Base-by-base conservation (phyloP, 176 grass and related monocot species). In the Oryza brachyantha region DNA sequence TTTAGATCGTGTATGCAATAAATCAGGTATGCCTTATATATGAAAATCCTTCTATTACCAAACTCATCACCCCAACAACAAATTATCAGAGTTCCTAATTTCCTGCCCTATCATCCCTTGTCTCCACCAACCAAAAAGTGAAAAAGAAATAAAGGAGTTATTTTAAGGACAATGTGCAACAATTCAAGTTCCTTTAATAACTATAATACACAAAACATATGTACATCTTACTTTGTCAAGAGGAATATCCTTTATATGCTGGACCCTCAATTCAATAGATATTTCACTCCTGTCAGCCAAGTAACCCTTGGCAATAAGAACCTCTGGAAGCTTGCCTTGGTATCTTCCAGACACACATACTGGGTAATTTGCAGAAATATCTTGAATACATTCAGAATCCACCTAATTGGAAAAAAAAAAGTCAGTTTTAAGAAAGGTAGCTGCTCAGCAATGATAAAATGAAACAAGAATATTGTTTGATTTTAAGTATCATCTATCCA, bases 271-370 rank as follows among this genome's bases (percentile, higher is more conserved):
- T 76, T 95, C 88, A 85, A 99, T 82, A 8, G 72, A 91, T 83
- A 93, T 85, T 74, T 91, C 81, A 65, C 77, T 87, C 92, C 85
- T 89, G 78, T 95, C 92, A 89, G 92, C 85, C 77, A 93, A 76
- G 59, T 65, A 90, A 77, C 96, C 92, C 81, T 91, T 94, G 40
- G 81, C 74, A n/a, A 73, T 88, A 61, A 95, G 81, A 77, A 78
- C 79, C 64, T 87, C 84, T 4, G 90, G 88, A 77, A 95, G 86
- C 62, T 99, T 90, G 69, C 96, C 96, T 83, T 85, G 68, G 67
- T 83, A 95, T 88, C 96, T 94, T 75, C 96, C 96, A 91, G 88
- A 99, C 58, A 95, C 61, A 86, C 84, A 93, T 31, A 88, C 71
- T 68, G 93, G 88, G 68, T 60, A 91, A 70, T 86, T 80, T 82